phyloP scores from a whole-genome alignment of 1,284 basidiomycete genomes.

The Sphagnurus paluster region DNA sequence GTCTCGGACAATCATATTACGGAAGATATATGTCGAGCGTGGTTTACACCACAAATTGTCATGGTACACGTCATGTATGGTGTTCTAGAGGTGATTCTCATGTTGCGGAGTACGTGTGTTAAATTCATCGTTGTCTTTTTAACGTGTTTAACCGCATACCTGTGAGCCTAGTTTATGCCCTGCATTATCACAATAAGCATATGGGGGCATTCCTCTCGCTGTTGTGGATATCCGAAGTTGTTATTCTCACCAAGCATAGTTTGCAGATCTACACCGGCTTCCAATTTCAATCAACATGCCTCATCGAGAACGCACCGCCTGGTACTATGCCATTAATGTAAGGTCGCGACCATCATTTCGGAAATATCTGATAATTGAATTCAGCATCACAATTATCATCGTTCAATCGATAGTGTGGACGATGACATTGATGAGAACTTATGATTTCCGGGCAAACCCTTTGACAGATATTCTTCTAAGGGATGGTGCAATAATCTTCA shows the following conservation, averaged over 20 bases:
- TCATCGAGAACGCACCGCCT: neutral
- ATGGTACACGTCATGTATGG: neutral
- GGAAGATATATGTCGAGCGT: neutral
- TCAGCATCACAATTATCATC: neutral
- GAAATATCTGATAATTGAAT: neutral
- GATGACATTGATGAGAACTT: neutral
- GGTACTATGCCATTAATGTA: neutral
- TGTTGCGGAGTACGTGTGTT: slow-evolving; percentile 7
- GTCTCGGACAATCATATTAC: neutral
- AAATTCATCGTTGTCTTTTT: neutral
- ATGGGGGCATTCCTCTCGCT: neutral
- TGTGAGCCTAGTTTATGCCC: slow-evolving; percentile 2
- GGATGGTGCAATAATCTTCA: neutral
- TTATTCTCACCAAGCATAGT: neutral
- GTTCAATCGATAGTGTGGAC: slow-evolving; percentile 2
- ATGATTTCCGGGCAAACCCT: neutral
- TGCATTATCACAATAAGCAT: neutral
- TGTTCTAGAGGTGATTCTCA: slow-evolving; percentile 4
- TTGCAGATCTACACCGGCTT: neutral
- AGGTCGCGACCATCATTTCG: neutral
- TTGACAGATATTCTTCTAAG: neutral
- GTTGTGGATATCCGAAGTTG: neutral
- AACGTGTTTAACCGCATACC: neutral
- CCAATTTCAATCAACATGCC: slow-evolving; percentile 1
- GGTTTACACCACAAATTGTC: neutral